Evolutionary conservation across 169 alveolate species (phyloP).

Genomic region (Plasmodium chabaudi): DNA sequence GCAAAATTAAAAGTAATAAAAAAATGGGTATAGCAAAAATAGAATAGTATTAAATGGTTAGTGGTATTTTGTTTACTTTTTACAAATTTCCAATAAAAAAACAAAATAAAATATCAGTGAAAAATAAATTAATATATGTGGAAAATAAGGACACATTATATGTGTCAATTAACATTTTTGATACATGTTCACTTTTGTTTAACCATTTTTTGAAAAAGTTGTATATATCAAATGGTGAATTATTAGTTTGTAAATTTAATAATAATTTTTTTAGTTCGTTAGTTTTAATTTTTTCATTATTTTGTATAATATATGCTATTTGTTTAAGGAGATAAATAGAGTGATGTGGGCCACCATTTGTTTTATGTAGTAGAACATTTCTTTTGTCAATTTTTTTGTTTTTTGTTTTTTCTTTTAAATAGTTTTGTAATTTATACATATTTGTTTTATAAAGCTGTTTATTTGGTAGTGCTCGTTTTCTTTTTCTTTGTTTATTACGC

Average conservation of each 20-base stretch:
- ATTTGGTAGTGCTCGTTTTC: too few relatives aligned
- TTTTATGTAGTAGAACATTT: not conserved
- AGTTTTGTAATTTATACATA: too few relatives aligned
- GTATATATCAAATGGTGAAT: conserved; percentile 8
- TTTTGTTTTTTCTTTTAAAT: too few relatives aligned
- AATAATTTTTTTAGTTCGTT: conserved; percentile 9
- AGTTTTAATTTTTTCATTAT: conserved; percentile 14
- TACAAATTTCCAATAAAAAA: conserved; percentile 76
- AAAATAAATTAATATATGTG: conserved; percentile 31
- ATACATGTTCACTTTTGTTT: conserved; percentile 38
- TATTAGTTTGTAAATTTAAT: not conserved
- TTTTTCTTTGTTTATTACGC: too few relatives aligned
- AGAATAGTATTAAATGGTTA: too few relatives aligned
- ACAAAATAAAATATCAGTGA: conserved; percentile 70
- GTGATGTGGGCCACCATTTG: not conserved
- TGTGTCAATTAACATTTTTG: conserved; percentile 28
- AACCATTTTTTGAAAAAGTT: conserved; percentile 43
- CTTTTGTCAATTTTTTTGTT: conserved; percentile 2
- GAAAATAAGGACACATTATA: conserved; percentile 35
- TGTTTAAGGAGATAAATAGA: conserved; percentile 13
- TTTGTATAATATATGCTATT: conserved; percentile 13
- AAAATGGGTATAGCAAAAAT: too few relatives aligned
- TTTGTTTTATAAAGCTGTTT: too few relatives aligned
- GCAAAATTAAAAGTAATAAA: too few relatives aligned
- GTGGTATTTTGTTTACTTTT: not conserved